Evolutionary conservation across 192 early-diverging fungal genomes (phyloP).

Genomic region (Backusella circina): DNA sequence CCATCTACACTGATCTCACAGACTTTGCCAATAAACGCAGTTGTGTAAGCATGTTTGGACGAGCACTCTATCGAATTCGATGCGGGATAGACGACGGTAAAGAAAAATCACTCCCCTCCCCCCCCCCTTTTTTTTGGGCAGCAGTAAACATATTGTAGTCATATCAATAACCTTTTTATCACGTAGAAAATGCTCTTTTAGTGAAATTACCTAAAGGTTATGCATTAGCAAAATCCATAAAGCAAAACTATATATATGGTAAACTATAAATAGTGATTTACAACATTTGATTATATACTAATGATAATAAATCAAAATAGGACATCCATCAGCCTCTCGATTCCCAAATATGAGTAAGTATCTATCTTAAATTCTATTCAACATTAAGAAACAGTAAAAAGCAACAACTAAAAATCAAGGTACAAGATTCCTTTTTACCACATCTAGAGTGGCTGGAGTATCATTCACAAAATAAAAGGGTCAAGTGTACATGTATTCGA

Average conservation of each 20-base stretch:
- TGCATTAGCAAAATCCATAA: not conserved
- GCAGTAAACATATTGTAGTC: too few relatives aligned
- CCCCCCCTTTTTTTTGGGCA: too few relatives aligned
- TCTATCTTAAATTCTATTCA: not conserved
- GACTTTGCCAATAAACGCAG: too few relatives aligned
- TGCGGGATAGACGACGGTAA: not conserved
- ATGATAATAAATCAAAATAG: not conserved
- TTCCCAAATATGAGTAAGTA: not conserved
- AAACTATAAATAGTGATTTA: not conserved
- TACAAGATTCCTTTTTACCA: too few relatives aligned
- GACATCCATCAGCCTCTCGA: not conserved
- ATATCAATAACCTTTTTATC: not conserved
- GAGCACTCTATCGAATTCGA: not conserved
- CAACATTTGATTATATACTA: not conserved
- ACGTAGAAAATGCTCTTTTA: not conserved
- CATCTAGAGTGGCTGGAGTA: not conserved
- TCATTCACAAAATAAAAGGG: not conserved
- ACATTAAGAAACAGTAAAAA: too few relatives aligned
- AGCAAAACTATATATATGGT: not conserved
- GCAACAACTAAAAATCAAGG: too few relatives aligned
- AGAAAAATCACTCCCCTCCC: too few relatives aligned
- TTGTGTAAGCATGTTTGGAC: not conserved
- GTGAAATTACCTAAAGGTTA: not conserved
- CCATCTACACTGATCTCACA: too few relatives aligned
- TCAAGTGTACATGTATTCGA: not conserved